These are phyloP conservation scores for Pichia sp. DNA, from an alignment of 1,139 yeast species.

Conservation along the genomic window DNA sequence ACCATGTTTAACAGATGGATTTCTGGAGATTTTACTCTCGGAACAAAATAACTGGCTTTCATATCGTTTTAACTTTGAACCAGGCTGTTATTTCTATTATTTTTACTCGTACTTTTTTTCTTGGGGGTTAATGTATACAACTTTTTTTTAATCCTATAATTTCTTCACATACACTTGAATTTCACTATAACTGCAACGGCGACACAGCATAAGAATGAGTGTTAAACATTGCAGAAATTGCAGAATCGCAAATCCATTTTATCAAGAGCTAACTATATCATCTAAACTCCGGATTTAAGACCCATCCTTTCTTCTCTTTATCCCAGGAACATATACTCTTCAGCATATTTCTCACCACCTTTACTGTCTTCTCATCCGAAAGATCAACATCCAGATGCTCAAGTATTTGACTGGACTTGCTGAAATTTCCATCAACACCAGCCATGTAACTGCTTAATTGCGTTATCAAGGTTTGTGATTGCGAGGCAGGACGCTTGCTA, in stretches of 20 bases:
- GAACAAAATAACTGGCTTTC: constrained; percentile 20
- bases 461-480: constrained; percentile 26
- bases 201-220: neutral
- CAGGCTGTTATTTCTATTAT: neutral
- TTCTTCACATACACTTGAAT: neutral
- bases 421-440: constrained; percentile 39
- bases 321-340: constrained; percentile 71
- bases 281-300: constrained; percentile 51
- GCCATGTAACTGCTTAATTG: constrained; percentile 33
- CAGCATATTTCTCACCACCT: constrained; percentile 63
- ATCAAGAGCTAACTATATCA: constrained; percentile 5
- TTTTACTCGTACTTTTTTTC: constrained; percentile 1
- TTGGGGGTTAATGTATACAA: neutral
- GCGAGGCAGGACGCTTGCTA: constrained; percentile 5
- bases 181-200: neutral
- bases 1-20: constrained; percentile 47
- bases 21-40: constrained; percentile 37
- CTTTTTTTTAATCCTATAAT: neutral
- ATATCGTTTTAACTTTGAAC: neutral
- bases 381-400: constrained; percentile 44
- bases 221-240: neutral
- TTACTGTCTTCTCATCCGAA: constrained; percentile 52
- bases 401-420: constrained; percentile 58
- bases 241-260: no score
- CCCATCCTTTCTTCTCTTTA: constrained; percentile 55